These are phyloP conservation scores for Tilletia walkeri DNA, from an alignment of 1,284 basidiomycete genomes.

Conservation along the genomic window DNA sequence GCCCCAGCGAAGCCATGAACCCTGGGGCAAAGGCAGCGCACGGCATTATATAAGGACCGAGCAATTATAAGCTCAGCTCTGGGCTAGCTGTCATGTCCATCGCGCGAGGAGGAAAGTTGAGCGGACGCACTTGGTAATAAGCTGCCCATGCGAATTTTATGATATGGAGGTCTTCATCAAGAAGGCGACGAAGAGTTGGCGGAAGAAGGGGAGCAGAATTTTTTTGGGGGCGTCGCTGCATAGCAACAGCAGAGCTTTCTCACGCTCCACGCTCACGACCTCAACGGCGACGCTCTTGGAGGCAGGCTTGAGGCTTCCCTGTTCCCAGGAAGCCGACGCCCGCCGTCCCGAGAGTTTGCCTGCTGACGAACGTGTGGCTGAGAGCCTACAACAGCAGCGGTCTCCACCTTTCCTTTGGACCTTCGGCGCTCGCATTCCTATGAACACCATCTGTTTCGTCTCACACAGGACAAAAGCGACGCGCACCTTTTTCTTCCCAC, in stretches of 20 bases:
- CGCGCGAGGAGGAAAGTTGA: neutral
- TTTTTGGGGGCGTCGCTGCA: neutral
- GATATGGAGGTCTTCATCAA: neutral
- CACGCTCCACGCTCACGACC: neutral
- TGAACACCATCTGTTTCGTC: too few relatives aligned
- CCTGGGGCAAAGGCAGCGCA: slow-evolving; percentile 2
- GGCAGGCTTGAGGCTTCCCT: too few relatives aligned
- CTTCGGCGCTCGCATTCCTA: too few relatives aligned
- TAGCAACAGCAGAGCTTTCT: slow-evolving; percentile 1
- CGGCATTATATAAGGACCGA: slow-evolving; percentile 12
- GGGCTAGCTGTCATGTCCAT: slow-evolving; percentile 11
- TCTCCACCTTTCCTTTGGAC: too few relatives aligned
- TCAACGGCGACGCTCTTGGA: too few relatives aligned
- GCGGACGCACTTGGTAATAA: slow-evolving; percentile 16
- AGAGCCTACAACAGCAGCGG: too few relatives aligned
- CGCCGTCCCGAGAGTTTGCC: too few relatives aligned
- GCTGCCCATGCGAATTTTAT: slow-evolving; percentile 3
- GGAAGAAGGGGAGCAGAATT: neutral
- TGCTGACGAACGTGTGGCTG: too few relatives aligned
- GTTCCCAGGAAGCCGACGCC: too few relatives aligned
- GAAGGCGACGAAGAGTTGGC: neutral
- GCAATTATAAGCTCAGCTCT: slow-evolving; percentile 5
- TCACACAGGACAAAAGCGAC: too few relatives aligned
- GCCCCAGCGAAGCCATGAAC: slow-evolving; percentile 7
- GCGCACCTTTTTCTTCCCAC: too few relatives aligned